Base-by-base conservation (phyloP, 768 basidiomycete species). In the Filobasidium floriforme region DNA sequence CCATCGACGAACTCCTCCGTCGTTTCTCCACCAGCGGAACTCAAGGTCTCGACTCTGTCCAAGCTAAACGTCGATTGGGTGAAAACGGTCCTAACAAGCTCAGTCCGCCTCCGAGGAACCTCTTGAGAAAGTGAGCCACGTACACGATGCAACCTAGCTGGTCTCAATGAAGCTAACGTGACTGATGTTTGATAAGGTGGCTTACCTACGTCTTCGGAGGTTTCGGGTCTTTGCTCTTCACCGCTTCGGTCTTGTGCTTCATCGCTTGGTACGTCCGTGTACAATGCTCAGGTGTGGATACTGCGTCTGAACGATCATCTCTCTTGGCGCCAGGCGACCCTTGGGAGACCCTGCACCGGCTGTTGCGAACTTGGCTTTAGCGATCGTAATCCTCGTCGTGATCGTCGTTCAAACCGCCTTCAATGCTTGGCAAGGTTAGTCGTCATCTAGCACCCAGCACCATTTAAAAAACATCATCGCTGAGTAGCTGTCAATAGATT, bases 341-440 rank as follows among this genome's bases (percentile, higher is more conserved):
- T 80, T 87, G 15, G 86, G 86, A 1, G 80, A 84, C 40, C 83
- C 84, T 1, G 72, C 81, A 59, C 86, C 86, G 9, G 72, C 78
- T 12, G 80, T 80, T 0, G 82, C 85, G 15, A 86, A 87, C 70
- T 80, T 87, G 28, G 86, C 85, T 9, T 80, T 87, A 6, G 86
- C 85, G 0, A 76, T 87, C 41, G 82, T 87, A 14, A 80, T 87
- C 9, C 80, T 85, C 60, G 65, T 82, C 62, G 80, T 81, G 51
- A 70, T 80, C 19, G 57, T 68, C 37, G 57, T 77, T 9, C 72
- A 73, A 57, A 69, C 71, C 1, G 49, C 66, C 67, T 75, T 78
- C 62, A 18, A 66, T 55, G 68, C 64, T 61, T 66, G 26, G n/a
- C 67, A 63, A 57, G 63, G 63, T 46, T 14, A 65, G 55, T 2